phyloP scores from a whole-genome alignment of 2,329 filamentous ascomycete genomes.

The Periglandula ipomoeae region DNA sequence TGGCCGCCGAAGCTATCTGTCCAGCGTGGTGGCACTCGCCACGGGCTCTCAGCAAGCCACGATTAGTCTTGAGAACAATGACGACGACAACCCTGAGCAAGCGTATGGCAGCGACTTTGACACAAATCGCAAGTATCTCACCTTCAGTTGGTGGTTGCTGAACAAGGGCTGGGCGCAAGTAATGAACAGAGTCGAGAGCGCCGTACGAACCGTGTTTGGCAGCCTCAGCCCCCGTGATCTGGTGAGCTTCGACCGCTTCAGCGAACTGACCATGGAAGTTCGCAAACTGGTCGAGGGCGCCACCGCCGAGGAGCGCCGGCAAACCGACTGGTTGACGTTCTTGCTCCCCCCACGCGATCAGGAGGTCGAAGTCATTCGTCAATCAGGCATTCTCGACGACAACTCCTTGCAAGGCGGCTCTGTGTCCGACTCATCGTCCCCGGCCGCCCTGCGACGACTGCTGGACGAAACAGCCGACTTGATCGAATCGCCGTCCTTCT shows the following conservation, averaged over 20 bases:
- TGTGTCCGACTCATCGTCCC: constrained; percentile 37
- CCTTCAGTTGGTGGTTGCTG: constrained; percentile 96
- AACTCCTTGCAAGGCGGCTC: constrained; percentile 23
- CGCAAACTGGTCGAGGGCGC: constrained; percentile 74
- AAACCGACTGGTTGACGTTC: constrained; percentile 67
- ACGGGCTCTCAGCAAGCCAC: constrained; percentile 63
- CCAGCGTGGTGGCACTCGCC: constrained; percentile 85
- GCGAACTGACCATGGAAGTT: constrained; percentile 72
- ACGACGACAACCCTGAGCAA: constrained; percentile 76
- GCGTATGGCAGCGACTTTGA: constrained; percentile 90
- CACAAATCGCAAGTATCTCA: constrained; percentile 88
- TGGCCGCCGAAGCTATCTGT: constrained; percentile 88
- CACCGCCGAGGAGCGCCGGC: constrained; percentile 29
- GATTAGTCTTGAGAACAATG: constrained; percentile 87
- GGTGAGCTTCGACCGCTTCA: constrained; percentile 70
- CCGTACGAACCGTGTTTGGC: constrained; percentile 86
- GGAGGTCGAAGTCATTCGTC: constrained; percentile 74
- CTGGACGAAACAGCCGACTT: constrained; percentile 94
- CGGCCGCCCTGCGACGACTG: constrained; percentile 62
- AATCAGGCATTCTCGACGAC: constrained; percentile 67
- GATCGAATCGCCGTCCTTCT: constrained; percentile 86
- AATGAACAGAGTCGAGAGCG: constrained; percentile 70
- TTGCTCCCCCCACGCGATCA: constrained; percentile 71
- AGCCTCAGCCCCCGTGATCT: constrained; percentile 81
- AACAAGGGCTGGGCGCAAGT: constrained; percentile 83